These are phyloP conservation scores for Spathaspora arborariae DNA, from an alignment of 805 yeast species.

Conservation along the genomic window DNA sequence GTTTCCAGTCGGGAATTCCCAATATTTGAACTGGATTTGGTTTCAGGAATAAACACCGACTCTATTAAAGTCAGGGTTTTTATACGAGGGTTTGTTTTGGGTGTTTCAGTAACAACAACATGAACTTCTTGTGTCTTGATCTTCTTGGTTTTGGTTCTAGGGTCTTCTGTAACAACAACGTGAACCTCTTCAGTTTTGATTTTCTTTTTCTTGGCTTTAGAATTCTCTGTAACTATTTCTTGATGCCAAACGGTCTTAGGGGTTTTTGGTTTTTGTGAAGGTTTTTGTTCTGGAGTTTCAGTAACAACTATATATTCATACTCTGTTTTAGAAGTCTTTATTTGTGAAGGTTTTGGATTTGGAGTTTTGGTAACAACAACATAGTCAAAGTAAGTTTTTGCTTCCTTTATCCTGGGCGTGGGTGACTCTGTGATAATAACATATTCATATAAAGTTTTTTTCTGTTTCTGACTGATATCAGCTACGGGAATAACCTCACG, in stretches of 20 bases:
- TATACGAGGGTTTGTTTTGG: neutral
- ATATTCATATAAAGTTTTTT: neutral
- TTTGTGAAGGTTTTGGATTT: neutral
- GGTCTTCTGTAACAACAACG: neutral
- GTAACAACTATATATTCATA: neutral
- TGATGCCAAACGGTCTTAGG: neutral
- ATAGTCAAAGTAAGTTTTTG: neutral
- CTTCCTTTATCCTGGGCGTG: neutral
- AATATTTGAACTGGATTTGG: neutral
- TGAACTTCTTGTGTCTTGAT: neutral
- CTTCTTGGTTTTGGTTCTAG: neutral
- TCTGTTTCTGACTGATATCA: neutral
- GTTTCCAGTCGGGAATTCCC: neutral
- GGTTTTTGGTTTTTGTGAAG: neutral
- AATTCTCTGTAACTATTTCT: neutral
- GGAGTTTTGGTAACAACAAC: neutral
- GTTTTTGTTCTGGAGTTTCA: neutral
- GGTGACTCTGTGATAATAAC: neutral
- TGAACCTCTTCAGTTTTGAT: neutral
- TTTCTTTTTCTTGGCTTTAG: neutral
- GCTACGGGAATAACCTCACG: neutral
- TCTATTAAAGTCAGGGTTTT: neutral
- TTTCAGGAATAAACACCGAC: neutral
- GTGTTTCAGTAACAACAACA: constrained; percentile 1
- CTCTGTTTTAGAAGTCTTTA: neutral